Evolutionary conservation across 805 yeast species (phyloP).

Genomic region (Maudiozyma saulgeensis): DNA sequence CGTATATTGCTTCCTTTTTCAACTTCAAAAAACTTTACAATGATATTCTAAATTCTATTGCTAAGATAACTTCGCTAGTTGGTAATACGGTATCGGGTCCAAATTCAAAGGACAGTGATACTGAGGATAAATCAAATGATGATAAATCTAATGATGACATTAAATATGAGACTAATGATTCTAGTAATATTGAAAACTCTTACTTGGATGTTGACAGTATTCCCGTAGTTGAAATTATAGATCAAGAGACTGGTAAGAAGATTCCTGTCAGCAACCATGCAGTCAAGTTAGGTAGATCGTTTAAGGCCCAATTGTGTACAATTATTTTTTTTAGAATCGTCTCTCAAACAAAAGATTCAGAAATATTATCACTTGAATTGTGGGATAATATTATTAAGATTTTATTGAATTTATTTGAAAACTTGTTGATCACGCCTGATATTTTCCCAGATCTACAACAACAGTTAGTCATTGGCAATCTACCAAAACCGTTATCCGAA

Average conservation of each 20-base stretch:
- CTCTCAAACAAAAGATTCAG: slow-evolving; percentile 43
- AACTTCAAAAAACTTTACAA: slow-evolving; percentile 50
- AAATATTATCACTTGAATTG: slow-evolving; percentile 30
- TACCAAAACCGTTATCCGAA: slow-evolving; percentile 59
- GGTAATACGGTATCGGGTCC: slow-evolving; percentile 9
- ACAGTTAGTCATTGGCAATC: slow-evolving; percentile 39
- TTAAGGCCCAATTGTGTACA: slow-evolving; percentile 83
- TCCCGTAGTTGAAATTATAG: slow-evolving; percentile 33
- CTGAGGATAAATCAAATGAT: slow-evolving; percentile 11
- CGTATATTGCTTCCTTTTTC: slow-evolving; percentile 63
- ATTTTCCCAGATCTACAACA: slow-evolving; percentile 57
- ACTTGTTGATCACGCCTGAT: slow-evolving; percentile 60
- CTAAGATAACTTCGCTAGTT: slow-evolving; percentile 60
- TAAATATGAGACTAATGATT: background rate
- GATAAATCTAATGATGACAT: slow-evolving; percentile 9
- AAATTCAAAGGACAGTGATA: slow-evolving; percentile 1
- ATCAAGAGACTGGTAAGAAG: slow-evolving; percentile 43
- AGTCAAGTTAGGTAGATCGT: slow-evolving; percentile 78
- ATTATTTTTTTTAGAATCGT: slow-evolving; percentile 77
- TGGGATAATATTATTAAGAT: slow-evolving; percentile 58
- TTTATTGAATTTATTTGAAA: slow-evolving; percentile 56
- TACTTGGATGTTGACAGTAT: slow-evolving; percentile 25
- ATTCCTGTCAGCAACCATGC: slow-evolving; percentile 75
- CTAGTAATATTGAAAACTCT: background rate
- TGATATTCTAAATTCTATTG: slow-evolving; percentile 52